Evolutionary conservation across 2,329 filamentous ascomycete genomes (phyloP), one percentile per base, ranked within the genome.

Genomic region (Herpotrichia juniperi): DNA sequence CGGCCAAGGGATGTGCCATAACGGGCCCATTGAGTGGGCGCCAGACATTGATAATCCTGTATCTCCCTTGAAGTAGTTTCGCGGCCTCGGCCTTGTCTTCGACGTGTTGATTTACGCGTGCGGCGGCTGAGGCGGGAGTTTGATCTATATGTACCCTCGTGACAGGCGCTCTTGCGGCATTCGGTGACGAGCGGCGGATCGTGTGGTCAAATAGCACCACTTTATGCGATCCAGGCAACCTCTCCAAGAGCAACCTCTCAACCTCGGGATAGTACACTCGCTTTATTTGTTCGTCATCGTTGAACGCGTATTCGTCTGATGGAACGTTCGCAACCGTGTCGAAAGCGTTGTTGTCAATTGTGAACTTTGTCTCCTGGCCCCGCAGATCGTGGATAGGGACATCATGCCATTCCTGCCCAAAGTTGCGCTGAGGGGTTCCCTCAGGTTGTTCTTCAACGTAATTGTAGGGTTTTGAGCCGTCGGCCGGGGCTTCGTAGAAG

Each of bases 1-100:
- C 81, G 0, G 79, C 83, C 2, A 87, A 75, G 1, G 86, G 85
- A 21, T 76, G 79, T 0, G 78, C 76, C 49, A 84, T 80, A 0
- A 87, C 81, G 1, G 81, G 79, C 0, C 80, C 83, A 42, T 84
- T 86, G 16, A 87, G 71, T 0, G 72, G 86, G 0, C 89, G 82
- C 92, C 92, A 96, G 42, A 96, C 87, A 61, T 96, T 96, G 71
- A 96, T 84, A 66, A 96, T 90, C 54, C 91, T 84, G 73, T 91
- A 92, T 2, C 91, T 85, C 2, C 82, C 84, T 52, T 80, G 69
- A 1, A 93, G 81, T 0, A 93, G 77, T 49, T 74, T 66, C 19
- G 14, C 16, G 3, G 87, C 86, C 21, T 40, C 37, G 0, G 90
- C 89, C 55, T 92, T 88, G 9, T 82, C 81, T 2, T 83, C 75